phyloP scores from a whole-genome alignment of 495 filamentous ascomycete species.

The Aspergillus wentii region DNA sequence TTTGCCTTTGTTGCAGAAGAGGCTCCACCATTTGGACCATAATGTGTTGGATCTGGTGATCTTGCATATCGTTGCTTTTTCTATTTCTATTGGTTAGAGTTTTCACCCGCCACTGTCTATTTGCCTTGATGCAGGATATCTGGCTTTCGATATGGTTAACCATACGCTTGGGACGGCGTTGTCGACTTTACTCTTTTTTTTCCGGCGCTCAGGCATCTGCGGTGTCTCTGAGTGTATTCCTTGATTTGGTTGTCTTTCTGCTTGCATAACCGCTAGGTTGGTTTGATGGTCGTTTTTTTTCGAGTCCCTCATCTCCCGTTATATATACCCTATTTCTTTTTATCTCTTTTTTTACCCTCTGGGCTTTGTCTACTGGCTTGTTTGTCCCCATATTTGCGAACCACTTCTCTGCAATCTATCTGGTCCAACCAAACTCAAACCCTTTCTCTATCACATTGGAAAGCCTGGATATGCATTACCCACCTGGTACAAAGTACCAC shows the following conservation, averaged over 20 bases:
- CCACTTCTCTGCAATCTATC: not conserved
- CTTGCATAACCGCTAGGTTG: constrained; percentile 6
- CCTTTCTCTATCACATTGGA: no score
- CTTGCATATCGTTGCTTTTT: no score
- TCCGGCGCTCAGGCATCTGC: constrained; percentile 20
- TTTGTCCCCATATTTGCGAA: constrained; percentile 2
- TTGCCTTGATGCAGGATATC: constrained; percentile 11
- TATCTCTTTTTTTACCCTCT: not conserved
- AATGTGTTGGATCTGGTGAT: no score
- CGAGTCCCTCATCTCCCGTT: constrained; percentile 7
- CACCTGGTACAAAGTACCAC: no score
- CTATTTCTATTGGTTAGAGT: not conserved
- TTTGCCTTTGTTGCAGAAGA: no score
- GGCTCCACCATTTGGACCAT: no score
- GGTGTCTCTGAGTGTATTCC: constrained; percentile 11
- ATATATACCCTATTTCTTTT: constrained; percentile 5
- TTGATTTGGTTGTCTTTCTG: constrained; percentile 1
- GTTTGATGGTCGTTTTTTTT: constrained; percentile 11
- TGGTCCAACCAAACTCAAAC: no score
- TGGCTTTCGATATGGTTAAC: constrained; percentile 4
- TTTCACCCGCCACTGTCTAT: constrained; percentile 4
- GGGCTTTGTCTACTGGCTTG: not conserved
- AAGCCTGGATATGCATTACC: no score
- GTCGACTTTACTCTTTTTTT: constrained; percentile 13
- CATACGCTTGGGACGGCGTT: constrained; percentile 12